Conservation (phyloP, 768 basidiomycete genomes). For the Lentinula sp. region DNA sequence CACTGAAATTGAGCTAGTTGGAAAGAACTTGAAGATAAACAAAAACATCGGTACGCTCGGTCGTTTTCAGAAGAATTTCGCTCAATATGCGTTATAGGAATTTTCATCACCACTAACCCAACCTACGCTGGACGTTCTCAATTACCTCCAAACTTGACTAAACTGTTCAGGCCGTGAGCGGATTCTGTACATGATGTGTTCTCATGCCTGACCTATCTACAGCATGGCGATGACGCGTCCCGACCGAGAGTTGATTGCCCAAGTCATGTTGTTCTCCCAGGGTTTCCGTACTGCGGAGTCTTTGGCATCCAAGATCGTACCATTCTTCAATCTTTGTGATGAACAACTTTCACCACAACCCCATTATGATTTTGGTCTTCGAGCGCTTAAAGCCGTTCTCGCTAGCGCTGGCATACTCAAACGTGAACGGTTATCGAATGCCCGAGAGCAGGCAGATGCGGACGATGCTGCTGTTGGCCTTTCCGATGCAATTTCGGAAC, state of each 20-base stretch:
- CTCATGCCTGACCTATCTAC: slow-evolving; percentile 11
- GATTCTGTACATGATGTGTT: neutral
- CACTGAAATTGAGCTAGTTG: slow-evolving; percentile 91
- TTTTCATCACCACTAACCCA: slow-evolving; percentile 99
- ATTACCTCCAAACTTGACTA: slow-evolving; percentile 81
- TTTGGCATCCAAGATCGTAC: slow-evolving; percentile 97
- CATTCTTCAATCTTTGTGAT: slow-evolving; percentile 98
- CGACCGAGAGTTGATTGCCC: slow-evolving; percentile 96
- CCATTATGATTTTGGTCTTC: slow-evolving; percentile 98
- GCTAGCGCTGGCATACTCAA: slow-evolving; percentile 97
- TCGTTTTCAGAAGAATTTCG: neutral
- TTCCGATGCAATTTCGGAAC: slow-evolving; percentile 77
- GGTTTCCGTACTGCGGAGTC: slow-evolving; percentile 97
- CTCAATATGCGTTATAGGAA: slow-evolving; percentile 42
- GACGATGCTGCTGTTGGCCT: slow-evolving; percentile 42
- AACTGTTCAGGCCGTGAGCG: slow-evolving; percentile 87
- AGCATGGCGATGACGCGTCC: slow-evolving; percentile 99
- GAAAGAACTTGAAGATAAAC: slow-evolving; percentile 89
- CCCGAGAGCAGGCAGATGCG: slow-evolving; percentile 30
- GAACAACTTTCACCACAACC: slow-evolving; percentile 96
- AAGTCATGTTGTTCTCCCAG: slow-evolving; percentile 99
- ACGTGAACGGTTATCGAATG: slow-evolving; percentile 69
- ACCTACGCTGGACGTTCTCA: slow-evolving; percentile 97
- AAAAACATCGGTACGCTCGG: slow-evolving; percentile 72
- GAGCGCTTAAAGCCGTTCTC: slow-evolving; percentile 94